Conservation (phyloP, 2,329 filamentous ascomycete species). For the Aspergillus proliferans region DNA sequence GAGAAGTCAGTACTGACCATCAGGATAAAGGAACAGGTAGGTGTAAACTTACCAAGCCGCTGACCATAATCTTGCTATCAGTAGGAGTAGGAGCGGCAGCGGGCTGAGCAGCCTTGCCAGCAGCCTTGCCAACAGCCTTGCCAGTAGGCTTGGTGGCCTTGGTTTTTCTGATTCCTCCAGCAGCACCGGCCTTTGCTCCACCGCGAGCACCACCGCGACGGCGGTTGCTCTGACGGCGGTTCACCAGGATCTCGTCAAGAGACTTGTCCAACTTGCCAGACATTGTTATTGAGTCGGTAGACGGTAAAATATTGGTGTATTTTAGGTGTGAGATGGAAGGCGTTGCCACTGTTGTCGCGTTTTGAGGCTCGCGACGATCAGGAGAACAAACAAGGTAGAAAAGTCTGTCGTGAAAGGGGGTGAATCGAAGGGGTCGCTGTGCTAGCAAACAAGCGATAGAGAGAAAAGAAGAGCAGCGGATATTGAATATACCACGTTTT, state of each 20-base stretch:
- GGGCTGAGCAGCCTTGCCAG: slow-evolving; percentile 53
- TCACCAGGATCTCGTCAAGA: slow-evolving; percentile 93
- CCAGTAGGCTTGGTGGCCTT: slow-evolving; percentile 56
- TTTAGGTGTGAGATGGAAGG: slow-evolving; percentile 5
- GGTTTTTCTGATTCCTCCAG: slow-evolving; percentile 81
- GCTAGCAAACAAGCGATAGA: not conserved
- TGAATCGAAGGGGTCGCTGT: not conserved
- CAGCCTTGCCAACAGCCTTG: slow-evolving; percentile 27
- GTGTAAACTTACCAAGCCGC: slow-evolving; percentile 74
- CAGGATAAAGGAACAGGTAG: slow-evolving; percentile 1
- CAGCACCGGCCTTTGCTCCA: slow-evolving; percentile 57
- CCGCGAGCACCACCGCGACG: slow-evolving; percentile 43
- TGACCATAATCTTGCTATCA: slow-evolving; percentile 97
- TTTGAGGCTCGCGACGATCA: slow-evolving; percentile 3
- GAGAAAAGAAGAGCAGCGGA: too few species aligned
- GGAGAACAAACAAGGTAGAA: slow-evolving; percentile 3
- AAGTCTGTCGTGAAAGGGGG: slow-evolving; percentile 3
- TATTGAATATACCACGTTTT: too few species aligned
- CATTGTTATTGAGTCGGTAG: slow-evolving; percentile 50
- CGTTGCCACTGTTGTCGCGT: slow-evolving; percentile 3
- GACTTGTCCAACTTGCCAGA: slow-evolving; percentile 94
- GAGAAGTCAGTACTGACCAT: slow-evolving; percentile 31
- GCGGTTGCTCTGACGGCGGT: slow-evolving; percentile 53
- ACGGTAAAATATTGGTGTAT: slow-evolving; percentile 1
- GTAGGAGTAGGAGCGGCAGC: slow-evolving; percentile 57